Evolutionary conservation across 352 stramenopile genomes (phyloP).

Genomic region (Phytophthora nicotianae): DNA sequence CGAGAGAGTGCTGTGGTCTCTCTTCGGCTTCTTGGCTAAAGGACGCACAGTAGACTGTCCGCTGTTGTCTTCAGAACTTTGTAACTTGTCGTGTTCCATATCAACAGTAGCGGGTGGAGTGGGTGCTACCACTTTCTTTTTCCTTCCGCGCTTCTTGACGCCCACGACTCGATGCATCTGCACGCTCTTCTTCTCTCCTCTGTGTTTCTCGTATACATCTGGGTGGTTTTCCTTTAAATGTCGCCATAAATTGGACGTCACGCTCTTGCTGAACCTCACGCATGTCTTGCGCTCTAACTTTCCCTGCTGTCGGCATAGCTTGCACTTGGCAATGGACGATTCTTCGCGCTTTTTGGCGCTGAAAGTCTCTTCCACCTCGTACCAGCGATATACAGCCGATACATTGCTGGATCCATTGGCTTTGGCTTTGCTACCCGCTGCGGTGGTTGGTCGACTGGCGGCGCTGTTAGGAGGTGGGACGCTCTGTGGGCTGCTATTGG

Average conservation of each 20-base stretch:
- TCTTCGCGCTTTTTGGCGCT: slow-evolving; percentile 71
- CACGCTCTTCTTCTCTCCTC: slow-evolving; percentile 76
- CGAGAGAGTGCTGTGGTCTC: slow-evolving; percentile 26
- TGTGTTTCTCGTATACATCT: slow-evolving; percentile 73
- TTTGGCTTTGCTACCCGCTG: not conserved
- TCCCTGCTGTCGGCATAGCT: slow-evolving; percentile 60
- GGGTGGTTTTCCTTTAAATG: slow-evolving; percentile 84
- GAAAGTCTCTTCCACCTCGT: slow-evolving; percentile 72
- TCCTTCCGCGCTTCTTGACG: slow-evolving; percentile 58
- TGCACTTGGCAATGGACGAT: slow-evolving; percentile 73
- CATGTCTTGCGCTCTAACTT: slow-evolving; percentile 69
- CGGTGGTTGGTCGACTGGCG: not conserved
- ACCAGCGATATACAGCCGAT: slow-evolving; percentile 84
- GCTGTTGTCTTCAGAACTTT: slow-evolving; percentile 14
- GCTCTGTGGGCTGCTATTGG: slow-evolving; percentile 1
- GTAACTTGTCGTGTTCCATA: slow-evolving; percentile 20
- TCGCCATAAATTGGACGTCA: slow-evolving; percentile 84
- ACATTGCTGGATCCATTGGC: slow-evolving; percentile 22
- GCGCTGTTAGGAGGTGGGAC: not conserved
- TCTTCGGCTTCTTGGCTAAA: slow-evolving; percentile 45
- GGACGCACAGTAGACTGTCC: slow-evolving; percentile 15
- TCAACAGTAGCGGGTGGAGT: not conserved
- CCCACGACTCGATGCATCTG: slow-evolving; percentile 70
- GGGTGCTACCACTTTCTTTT: slow-evolving; percentile 47
- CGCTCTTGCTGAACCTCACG: slow-evolving; percentile 84